These are phyloP conservation scores for Dioszegia aurantiaca DNA, from an alignment of 768 basidiomycete species.

Conservation along the genomic window DNA sequence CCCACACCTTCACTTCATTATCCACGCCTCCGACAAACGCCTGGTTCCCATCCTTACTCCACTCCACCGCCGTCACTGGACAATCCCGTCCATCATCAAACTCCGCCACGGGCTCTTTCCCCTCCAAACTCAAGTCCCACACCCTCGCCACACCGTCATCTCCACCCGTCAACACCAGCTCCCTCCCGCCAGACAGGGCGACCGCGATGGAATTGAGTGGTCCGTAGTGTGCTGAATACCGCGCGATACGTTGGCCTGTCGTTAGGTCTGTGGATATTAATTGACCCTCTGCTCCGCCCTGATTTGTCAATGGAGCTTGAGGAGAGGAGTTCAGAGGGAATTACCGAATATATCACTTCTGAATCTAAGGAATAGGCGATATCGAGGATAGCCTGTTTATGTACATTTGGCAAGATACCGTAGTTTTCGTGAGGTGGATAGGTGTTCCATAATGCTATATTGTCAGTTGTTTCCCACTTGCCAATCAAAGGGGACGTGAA, in stretches of 20 bases:
- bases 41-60: conserved; percentile 84
- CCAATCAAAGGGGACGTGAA: conserved; percentile 2
- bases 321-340: conserved; percentile 3
- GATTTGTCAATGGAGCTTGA: conserved; percentile 50
- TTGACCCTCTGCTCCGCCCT: conserved; percentile 85
- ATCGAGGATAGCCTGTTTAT: conserved; percentile 89
- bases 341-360: conserved; percentile 45
- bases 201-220: conserved; percentile 87
- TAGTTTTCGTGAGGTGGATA: conserved; percentile 92
- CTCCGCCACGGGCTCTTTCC: conserved; percentile 70
- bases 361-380: conserved; percentile 61
- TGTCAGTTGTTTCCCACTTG: background rate
- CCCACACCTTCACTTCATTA: conserved; percentile 95
- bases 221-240: conserved; percentile 83
- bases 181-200: conserved; percentile 77
- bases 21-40: conserved; percentile 91
- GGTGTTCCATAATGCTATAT: conserved; percentile 78
- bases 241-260: conserved; percentile 74
- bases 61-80: conserved; percentile 87
- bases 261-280: conserved; percentile 73
- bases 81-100: conserved; percentile 72
- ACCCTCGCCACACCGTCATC: conserved; percentile 89
- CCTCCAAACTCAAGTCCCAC: conserved; percentile 68
- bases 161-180: conserved; percentile 79
- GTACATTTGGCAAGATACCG: conserved; percentile 72